Evolutionary conservation across 2,329 filamentous ascomycete species (phyloP).

Genomic region (Beauveria caledonica): DNA sequence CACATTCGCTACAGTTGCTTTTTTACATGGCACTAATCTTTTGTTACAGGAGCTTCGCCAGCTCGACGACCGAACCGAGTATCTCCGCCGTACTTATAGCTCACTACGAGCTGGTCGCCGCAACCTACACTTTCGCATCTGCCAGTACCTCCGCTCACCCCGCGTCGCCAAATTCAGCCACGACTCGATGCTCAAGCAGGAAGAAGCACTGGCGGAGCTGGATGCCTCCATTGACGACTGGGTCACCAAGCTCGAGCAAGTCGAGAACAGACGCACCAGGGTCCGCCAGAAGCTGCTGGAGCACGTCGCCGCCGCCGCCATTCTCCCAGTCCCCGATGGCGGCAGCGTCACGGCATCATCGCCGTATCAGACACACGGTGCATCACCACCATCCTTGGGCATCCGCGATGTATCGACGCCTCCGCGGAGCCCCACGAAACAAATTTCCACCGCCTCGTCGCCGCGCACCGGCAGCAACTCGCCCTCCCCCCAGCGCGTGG

Average conservation of each 20-base stretch:
- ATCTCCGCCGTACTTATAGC: slow-evolving; percentile 67
- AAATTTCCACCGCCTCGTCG: slow-evolving; percentile 18
- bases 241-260: slow-evolving; percentile 70
- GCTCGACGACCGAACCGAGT: slow-evolving; percentile 71
- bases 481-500: slow-evolving; percentile 42
- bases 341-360: slow-evolving; percentile 27
- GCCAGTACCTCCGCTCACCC: slow-evolving; percentile 65
- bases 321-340: slow-evolving; percentile 32
- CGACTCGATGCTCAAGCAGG: slow-evolving; percentile 69
- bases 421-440: slow-evolving; percentile 50
- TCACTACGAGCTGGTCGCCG: slow-evolving; percentile 67
- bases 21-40: background rate
- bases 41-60: slow-evolving; percentile 53
- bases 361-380: slow-evolving; percentile 33
- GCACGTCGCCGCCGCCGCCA: slow-evolving; percentile 66
- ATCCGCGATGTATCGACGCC: slow-evolving; percentile 45
- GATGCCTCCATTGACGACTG: slow-evolving; percentile 75
- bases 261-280: slow-evolving; percentile 66
- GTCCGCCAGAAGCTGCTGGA: slow-evolving; percentile 75
- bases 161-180: slow-evolving; percentile 63
- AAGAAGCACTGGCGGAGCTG: slow-evolving; percentile 69
- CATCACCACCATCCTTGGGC: slow-evolving; percentile 25
- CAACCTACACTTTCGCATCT: slow-evolving; percentile 69
- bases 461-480: slow-evolving; percentile 29
- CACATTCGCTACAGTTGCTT: slow-evolving; percentile 11